These are phyloP conservation scores for Saccharomyces pastorianus DNA, from an alignment of 1,139 yeast species.

Conservation along the genomic window DNA sequence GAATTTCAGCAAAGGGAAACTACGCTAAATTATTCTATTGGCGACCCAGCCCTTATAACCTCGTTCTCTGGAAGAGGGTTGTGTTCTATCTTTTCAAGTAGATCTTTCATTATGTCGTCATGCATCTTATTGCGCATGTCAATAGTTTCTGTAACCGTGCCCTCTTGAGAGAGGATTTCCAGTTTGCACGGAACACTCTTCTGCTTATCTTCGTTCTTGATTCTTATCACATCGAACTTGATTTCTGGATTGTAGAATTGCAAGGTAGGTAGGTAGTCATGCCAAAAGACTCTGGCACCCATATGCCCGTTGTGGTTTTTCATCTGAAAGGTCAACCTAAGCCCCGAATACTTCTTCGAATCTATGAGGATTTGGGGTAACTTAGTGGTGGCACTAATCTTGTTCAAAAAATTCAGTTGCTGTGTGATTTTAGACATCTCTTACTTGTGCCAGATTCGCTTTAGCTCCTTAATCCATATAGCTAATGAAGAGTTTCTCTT, in stretches of 20 bases:
- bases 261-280: slow-evolving; percentile 60
- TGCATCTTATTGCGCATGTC: slow-evolving; percentile 26
- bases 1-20: too few relatives aligned
- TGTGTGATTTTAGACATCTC: slow-evolving; percentile 22
- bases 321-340: slow-evolving; percentile 39
- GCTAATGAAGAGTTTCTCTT: too few relatives aligned
- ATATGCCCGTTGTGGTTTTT: slow-evolving; percentile 42
- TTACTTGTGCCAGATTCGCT: background rate
- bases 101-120: slow-evolving; percentile 24
- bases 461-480: too few relatives aligned
- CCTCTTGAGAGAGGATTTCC: slow-evolving; percentile 26
- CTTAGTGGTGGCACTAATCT: slow-evolving; percentile 23
- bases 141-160: slow-evolving; percentile 15
- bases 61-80: slow-evolving; percentile 20
- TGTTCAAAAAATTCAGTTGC: slow-evolving; percentile 24
- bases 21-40: background rate
- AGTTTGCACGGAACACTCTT: slow-evolving; percentile 25
- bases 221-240: slow-evolving; percentile 52
- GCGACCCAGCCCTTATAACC: slow-evolving; percentile 11
- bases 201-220: slow-evolving; percentile 36
- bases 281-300: slow-evolving; percentile 63
- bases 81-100: slow-evolving; percentile 21
- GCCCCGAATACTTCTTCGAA: slow-evolving; percentile 18
- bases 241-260: slow-evolving; percentile 74
- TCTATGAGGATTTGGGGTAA: slow-evolving; percentile 25